Evolutionary conservation across 2,329 filamentous ascomycete species (phyloP).

Genomic region (Apiospora pterosperma): DNA sequence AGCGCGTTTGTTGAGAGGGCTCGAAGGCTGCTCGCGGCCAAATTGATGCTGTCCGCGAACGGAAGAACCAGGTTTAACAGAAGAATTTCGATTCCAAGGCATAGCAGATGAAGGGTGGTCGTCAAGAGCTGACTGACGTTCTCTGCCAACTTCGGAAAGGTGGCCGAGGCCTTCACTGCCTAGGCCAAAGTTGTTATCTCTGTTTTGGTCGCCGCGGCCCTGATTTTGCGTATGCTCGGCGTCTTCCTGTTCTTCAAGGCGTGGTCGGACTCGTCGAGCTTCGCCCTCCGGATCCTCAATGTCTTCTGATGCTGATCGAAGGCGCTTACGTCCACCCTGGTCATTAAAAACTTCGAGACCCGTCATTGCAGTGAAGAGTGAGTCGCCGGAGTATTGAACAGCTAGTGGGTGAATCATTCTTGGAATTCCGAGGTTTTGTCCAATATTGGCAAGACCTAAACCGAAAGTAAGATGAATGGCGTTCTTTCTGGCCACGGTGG

Average conservation of each 20-base stretch:
- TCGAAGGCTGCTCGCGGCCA: conserved; percentile 37
- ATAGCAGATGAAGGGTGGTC: conserved; percentile 59
- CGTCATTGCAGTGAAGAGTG: conserved; percentile 35
- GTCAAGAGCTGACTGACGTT: conserved; percentile 61
- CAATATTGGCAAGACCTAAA: conserved; percentile 33
- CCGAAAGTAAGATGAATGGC: conserved; percentile 38
- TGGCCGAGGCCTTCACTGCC: conserved; percentile 13
- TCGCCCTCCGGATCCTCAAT: conserved; percentile 35
- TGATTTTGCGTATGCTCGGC: conserved; percentile 13
- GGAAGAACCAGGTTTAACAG: conserved; percentile 43
- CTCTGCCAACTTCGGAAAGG: conserved; percentile 33
- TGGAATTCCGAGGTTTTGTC: conserved; percentile 25
- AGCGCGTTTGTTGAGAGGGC: conserved; percentile 33
- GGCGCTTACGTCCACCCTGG: conserved; percentile 22
- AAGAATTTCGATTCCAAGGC: conserved; percentile 51
- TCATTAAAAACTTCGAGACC: conserved; percentile 26
- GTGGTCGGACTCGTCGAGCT: conserved; percentile 35
- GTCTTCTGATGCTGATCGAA: conserved; percentile 41
- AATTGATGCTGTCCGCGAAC: conserved; percentile 37
- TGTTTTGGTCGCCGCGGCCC: conserved; percentile 17
- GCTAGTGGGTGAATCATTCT: conserved; percentile 41
- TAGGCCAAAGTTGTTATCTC: conserved; percentile 19
- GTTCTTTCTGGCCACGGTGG: conserved; percentile 37
- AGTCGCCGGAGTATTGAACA: conserved; percentile 42
- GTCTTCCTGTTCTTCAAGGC: conserved; percentile 20